These are phyloP conservation scores for Petunia secreta DNA, from an alignment of 257 asterid species.

Conservation along the genomic window DNA sequence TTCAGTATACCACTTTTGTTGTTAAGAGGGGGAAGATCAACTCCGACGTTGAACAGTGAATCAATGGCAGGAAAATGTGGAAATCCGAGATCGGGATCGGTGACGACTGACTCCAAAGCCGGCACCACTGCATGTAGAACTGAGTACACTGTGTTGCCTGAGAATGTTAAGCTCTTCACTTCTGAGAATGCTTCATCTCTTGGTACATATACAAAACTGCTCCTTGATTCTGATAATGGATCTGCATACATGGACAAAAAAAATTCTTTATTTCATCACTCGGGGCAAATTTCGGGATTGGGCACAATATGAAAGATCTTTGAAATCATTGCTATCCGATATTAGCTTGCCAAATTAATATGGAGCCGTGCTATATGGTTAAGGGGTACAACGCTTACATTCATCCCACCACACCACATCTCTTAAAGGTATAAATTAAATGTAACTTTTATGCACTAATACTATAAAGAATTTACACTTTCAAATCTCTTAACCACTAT, in stretches of 20 bases:
- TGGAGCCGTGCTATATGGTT: too few species aligned
- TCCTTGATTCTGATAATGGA: slow-evolving; percentile 58
- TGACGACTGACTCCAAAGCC: slow-evolving; percentile 11
- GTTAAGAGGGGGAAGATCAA: slow-evolving; percentile 32
- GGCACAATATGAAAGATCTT: too few species aligned
- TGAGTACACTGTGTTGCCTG: slow-evolving; percentile 44
- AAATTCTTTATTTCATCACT: too few species aligned
- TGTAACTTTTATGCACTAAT: background rate
- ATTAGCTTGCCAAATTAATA: too few species aligned
- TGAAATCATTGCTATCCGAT: too few species aligned
- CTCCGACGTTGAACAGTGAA: slow-evolving; percentile 52
- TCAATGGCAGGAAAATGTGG: slow-evolving; percentile 68
- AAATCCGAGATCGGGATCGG: slow-evolving; percentile 37
- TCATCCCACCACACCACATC: too few species aligned
- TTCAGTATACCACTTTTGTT: background rate
- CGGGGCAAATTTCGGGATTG: too few species aligned
- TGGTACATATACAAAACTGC: slow-evolving; percentile 48
- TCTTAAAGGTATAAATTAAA: background rate
- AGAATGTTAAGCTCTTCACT: slow-evolving; percentile 49
- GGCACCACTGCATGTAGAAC: slow-evolving; percentile 57
- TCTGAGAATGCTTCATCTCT: slow-evolving; percentile 73
- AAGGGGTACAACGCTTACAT: too few species aligned
- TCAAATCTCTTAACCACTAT: too few species aligned
- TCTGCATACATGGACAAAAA: slow-evolving; percentile 36
- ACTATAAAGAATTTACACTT: background rate